Percentiles rank a stretch among this genome's conserved stretches.
These are phyloP conservation scores for Solanum chiquidenum DNA, from an alignment of 257 asterid genomes.

Conservation along the genomic window DNA sequence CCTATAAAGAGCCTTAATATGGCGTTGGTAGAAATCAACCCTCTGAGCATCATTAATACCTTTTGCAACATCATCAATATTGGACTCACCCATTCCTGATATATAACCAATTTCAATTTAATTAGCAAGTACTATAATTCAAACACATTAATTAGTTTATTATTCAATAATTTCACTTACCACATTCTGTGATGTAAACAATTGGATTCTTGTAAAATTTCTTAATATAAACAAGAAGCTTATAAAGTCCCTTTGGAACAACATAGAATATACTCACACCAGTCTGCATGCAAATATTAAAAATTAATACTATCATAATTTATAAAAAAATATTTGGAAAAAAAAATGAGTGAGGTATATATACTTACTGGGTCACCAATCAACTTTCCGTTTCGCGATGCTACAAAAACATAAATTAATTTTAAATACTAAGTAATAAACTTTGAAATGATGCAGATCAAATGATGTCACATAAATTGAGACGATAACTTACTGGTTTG, in stretches of 20 bases:
- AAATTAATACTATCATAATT: neutral
- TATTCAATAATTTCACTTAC: neutral
- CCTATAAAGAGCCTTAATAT: neutral
- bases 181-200: neutral
- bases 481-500: slow-evolving; percentile 8
- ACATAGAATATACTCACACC: slow-evolving; percentile 11
- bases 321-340: neutral
- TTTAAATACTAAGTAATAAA: no score
- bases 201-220: neutral
- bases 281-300: slow-evolving; percentile 28
- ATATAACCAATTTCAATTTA: neutral
- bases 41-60: neutral
- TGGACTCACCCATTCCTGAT: neutral
- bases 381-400: slow-evolving; percentile 17
- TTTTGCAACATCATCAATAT: neutral
- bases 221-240: slow-evolving; percentile 10
- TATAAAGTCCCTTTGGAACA: slow-evolving; percentile 37
- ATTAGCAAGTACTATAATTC: neutral
- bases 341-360: neutral
- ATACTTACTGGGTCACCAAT: slow-evolving; percentile 34
- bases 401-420: slow-evolving; percentile 9
- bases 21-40: neutral
- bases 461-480: neutral
- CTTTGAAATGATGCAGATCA: no score
- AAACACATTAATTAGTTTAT: neutral